Percentiles rank a stretch among this genome's conserved stretches.
phyloP scores from a whole-genome alignment of 306 rosid genomes.

The Carpinus fangiana region DNA sequence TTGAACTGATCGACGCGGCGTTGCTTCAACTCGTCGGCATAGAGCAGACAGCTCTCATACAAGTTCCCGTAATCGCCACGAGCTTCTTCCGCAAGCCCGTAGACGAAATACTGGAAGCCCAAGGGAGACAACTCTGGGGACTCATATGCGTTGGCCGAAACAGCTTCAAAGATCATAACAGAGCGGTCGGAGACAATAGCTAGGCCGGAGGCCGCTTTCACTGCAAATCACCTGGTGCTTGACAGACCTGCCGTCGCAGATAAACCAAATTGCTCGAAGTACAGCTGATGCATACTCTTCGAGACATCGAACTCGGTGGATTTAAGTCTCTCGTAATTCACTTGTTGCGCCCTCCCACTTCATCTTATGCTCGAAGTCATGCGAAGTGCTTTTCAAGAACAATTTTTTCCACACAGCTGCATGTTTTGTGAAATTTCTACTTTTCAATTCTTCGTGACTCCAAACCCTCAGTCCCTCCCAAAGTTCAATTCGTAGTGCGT shows the following conservation, averaged over 20 bases:
- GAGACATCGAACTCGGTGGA: slow-evolving; percentile 61
- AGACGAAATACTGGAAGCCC: slow-evolving; percentile 52
- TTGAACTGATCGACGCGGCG: slow-evolving; percentile 76
- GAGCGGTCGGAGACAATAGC: slow-evolving; percentile 89
- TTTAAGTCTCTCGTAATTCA: slow-evolving; percentile 71
- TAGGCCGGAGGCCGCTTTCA: slow-evolving; percentile 85
- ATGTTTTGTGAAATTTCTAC: too few species aligned
- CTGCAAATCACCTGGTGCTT: slow-evolving; percentile 76
- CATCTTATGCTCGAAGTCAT: slow-evolving; percentile 3
- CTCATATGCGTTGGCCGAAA: slow-evolving; percentile 40
- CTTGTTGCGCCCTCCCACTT: too few species aligned
- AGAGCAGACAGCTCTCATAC: slow-evolving; percentile 52
- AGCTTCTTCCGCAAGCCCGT: slow-evolving; percentile 68
- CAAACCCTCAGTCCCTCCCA: neutral
- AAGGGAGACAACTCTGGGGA: slow-evolving; percentile 41
- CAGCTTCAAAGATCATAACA: slow-evolving; percentile 68
- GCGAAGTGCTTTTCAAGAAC: too few species aligned
- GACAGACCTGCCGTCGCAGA: slow-evolving; percentile 57
- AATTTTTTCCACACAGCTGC: too few species aligned
- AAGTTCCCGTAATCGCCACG: slow-evolving; percentile 50
- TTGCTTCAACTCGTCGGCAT: slow-evolving; percentile 68
- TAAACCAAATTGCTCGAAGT: slow-evolving; percentile 54
- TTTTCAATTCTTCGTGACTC: too few species aligned
- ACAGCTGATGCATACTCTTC: slow-evolving; percentile 78
- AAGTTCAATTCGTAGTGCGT: neutral